Evolutionary conservation across 306 rosid species (phyloP), one percentile per base, ranked within the genome.

Genomic region (Biancaea sappan): DNA sequence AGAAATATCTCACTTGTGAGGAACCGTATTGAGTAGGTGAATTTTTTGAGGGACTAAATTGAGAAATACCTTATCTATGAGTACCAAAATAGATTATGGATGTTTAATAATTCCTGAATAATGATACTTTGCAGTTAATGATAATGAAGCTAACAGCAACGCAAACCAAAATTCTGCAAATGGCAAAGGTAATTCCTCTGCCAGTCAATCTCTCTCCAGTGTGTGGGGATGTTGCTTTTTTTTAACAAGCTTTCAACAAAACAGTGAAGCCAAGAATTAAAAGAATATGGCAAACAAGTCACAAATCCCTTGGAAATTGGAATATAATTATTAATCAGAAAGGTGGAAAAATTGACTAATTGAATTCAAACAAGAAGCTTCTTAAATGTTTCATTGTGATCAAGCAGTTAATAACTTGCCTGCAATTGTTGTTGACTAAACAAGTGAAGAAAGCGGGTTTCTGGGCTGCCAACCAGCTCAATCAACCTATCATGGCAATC

Each of bases 361-460:
- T 44, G 66, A 53, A 9, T 80, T 75, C 48, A 47, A 66, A 40
- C 73, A 81, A 21, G 37, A 5, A 46, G 29, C 24, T 16, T 34
- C 22, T 28, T 56, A 37, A n/a, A 66, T 46, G 66, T 43, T 77
- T 14, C 69, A 35, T 37, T 50, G 43, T 52, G 78, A 40, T 76
- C 14, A 38, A 65, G 73, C 43, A 61, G 61, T 26, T 61, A 68
- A 68, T 43, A 63, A 69, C 84, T 72, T 77, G 84, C 97, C 93
- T 91, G 94, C 77, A 93, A 81, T 69, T 93, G 98, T 70, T 91
- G 97, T 80, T 89, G 89, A 74, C 98, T 93, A 84, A 93, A 93
- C 91, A 93, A 82, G 76, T 86, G 86, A 77, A 90, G 75, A 71
- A 89, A 77, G 47, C 86, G 83, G 38, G 91, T 84, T 73, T 86